A percentile compares a stretch with the other conserved stretches of the same genome.
Evolutionary conservation across 495 filamentous ascomycete genomes (phyloP).

Genomic region (Aspergillus asperescens): DNA sequence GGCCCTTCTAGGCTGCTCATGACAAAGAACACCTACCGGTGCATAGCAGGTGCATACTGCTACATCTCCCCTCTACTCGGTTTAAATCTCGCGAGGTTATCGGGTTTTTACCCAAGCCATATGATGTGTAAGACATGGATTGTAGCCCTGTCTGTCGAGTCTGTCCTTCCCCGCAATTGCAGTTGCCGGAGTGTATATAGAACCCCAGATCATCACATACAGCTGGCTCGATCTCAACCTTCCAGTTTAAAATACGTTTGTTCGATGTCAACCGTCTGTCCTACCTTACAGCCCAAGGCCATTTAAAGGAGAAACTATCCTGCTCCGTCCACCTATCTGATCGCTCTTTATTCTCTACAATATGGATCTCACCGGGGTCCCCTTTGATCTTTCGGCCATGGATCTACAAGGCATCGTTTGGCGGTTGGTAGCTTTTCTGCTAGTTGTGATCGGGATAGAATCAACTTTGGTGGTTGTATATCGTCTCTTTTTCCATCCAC

Average conservation of each 20-base stretch:
- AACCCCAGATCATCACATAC: too few relatives aligned
- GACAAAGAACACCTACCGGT: background rate
- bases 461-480: constrained; percentile 8
- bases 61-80: background rate
- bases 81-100: background rate
- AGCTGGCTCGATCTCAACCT: too few relatives aligned
- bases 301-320: background rate
- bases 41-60: background rate
- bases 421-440: constrained; percentile 4
- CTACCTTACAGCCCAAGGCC: background rate
- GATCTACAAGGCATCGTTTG: background rate
- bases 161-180: background rate
- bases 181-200: background rate
- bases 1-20: background rate
- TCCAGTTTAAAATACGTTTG: background rate
- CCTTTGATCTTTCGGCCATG: background rate
- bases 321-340: background rate
- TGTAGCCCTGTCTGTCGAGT: background rate
- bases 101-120: background rate
- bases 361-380: background rate
- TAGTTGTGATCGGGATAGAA: background rate
- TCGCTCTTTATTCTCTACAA: too few relatives aligned
- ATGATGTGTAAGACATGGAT: background rate
- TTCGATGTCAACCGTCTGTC: background rate
- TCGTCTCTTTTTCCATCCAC: constrained; percentile 29